phyloP scores from a whole-genome alignment of 345 rosid species.

The Gynandropsis gynandra region DNA sequence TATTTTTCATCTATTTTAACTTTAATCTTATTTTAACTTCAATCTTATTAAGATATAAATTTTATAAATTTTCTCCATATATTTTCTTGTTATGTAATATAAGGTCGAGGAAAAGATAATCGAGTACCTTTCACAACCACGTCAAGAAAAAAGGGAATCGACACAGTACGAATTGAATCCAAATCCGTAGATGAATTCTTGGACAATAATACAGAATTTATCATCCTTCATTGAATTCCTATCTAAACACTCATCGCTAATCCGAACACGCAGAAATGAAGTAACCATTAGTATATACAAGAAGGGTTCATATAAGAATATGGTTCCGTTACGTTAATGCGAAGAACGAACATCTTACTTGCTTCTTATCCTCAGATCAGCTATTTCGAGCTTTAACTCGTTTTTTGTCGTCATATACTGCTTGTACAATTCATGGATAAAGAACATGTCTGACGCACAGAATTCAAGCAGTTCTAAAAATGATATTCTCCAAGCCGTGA shows the following conservation, averaged over 20 bases:
- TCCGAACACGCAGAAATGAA: conserved; percentile 14
- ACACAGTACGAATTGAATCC: conserved; percentile 31
- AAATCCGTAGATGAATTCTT: conserved; percentile 28
- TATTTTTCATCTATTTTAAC: too few relatives aligned
- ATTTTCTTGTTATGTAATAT: too few relatives aligned
- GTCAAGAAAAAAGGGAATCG: conserved; percentile 60
- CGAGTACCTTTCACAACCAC: conserved; percentile 60
- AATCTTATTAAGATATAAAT: too few relatives aligned
- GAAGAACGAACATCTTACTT: too few relatives aligned
- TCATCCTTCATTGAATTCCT: conserved; percentile 35
- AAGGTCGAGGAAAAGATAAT: too few relatives aligned
- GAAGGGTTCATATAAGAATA: too few relatives aligned
- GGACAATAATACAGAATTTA: conserved; percentile 43
- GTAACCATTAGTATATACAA: conserved; percentile 8
- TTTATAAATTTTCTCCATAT: too few relatives aligned
- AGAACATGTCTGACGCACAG: too few relatives aligned
- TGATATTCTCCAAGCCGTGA: too few relatives aligned
- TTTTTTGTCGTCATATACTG: conserved; percentile 31
- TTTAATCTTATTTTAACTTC: too few relatives aligned
- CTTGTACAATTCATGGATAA: conserved; percentile 41
- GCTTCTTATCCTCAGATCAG: conserved; percentile 38
- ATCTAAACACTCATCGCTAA: conserved; percentile 26
- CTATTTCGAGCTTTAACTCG: conserved; percentile 32
- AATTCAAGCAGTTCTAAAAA: too few relatives aligned
- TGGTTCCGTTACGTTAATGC: too few relatives aligned